Conservation (phyloP, 2,329 filamentous ascomycete genomes). For the Sarocladium oryzae region DNA sequence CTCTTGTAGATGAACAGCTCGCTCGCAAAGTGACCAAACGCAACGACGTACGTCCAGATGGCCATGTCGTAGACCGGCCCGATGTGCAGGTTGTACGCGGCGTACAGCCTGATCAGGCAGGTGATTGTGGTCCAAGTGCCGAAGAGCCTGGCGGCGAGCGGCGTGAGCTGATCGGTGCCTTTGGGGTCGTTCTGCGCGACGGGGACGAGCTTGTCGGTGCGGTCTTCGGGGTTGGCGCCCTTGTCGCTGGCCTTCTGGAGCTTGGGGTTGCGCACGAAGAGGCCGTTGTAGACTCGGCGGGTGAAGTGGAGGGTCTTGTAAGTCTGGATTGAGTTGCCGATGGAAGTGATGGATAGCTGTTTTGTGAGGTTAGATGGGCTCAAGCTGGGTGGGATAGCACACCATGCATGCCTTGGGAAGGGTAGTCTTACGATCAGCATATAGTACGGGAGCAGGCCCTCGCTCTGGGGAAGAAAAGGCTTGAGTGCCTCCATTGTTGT, state of each 20-base stretch:
- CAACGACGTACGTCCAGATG: constrained; percentile 74
- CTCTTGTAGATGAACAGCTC: constrained; percentile 79
- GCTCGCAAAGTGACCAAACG: constrained; percentile 68
- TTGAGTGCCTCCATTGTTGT: constrained; percentile 39
- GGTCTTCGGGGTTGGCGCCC: constrained; percentile 44
- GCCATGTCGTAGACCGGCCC: constrained; percentile 71
- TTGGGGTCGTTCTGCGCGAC: constrained; percentile 29
- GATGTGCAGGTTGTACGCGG: constrained; percentile 73
- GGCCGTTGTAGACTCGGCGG: constrained; percentile 75
- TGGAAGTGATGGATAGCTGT: constrained; percentile 74
- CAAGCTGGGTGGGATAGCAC: background rate
- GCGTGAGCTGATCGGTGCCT: constrained; percentile 58
- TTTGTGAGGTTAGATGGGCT: constrained; percentile 3
- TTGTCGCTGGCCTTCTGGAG: constrained; percentile 31
- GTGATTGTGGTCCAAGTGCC: constrained; percentile 83
- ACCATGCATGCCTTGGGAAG: background rate
- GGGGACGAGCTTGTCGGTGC: constrained; percentile 43
- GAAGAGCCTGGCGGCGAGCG: constrained; percentile 72
- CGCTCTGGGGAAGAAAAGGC: constrained; percentile 38
- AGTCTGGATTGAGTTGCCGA: constrained; percentile 80
- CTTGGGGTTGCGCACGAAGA: constrained; percentile 45
- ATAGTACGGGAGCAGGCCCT: constrained; percentile 53
- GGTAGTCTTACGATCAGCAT: constrained; percentile 44
- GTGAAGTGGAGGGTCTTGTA: constrained; percentile 77
- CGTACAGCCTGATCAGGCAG: constrained; percentile 71